Evolutionary conservation across 164 flowering plant species (phyloP).

Genomic region (Protea cynaroides): DNA sequence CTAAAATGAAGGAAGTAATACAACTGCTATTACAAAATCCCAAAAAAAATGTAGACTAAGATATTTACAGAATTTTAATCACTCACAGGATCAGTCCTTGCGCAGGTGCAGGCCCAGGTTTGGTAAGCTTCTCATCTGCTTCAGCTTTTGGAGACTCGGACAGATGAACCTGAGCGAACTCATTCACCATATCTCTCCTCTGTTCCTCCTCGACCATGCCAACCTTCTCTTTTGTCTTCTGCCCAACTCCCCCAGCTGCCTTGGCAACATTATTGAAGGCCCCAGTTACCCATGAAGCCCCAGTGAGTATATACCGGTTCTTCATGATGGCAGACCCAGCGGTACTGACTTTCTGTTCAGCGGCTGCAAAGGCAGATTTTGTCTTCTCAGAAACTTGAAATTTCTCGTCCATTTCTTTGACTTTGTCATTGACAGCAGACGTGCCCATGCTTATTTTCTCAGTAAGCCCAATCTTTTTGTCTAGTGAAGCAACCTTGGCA

Average conservation of each 20-base stretch:
- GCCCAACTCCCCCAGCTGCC: slow-evolving; percentile 87
- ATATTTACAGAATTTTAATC: slow-evolving; percentile 24
- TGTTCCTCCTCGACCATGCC: slow-evolving; percentile 57
- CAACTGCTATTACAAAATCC: too few species aligned
- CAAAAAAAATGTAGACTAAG: not conserved
- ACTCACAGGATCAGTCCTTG: slow-evolving; percentile 56
- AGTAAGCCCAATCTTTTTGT: slow-evolving; percentile 74
- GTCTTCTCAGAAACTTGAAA: slow-evolving; percentile 92
- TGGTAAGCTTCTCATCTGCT: slow-evolving; percentile 30
- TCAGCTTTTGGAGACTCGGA: slow-evolving; percentile 50
- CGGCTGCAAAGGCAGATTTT: slow-evolving; percentile 79
- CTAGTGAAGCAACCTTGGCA: slow-evolving; percentile 74
- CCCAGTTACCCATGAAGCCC: slow-evolving; percentile 81
- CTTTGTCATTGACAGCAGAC: slow-evolving; percentile 66
- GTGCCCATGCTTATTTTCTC: slow-evolving; percentile 77
- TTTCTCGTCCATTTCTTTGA: slow-evolving; percentile 80
- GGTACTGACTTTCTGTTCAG: slow-evolving; percentile 70
- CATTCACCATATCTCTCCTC: slow-evolving; percentile 51
- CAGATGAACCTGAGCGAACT: slow-evolving; percentile 50
- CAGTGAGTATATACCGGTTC: slow-evolving; percentile 67
- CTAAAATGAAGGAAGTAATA: slow-evolving; percentile 10
- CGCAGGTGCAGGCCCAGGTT: slow-evolving; percentile 42
- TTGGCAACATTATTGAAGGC: slow-evolving; percentile 78
- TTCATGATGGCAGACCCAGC: slow-evolving; percentile 93
- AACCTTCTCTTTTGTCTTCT: slow-evolving; percentile 74